A percentile compares a stretch with the other conserved stretches of the same genome.
phyloP scores from a whole-genome alignment of 2,329 filamentous ascomycete species.

The Nothophaeocryptopus gaeumannii region DNA sequence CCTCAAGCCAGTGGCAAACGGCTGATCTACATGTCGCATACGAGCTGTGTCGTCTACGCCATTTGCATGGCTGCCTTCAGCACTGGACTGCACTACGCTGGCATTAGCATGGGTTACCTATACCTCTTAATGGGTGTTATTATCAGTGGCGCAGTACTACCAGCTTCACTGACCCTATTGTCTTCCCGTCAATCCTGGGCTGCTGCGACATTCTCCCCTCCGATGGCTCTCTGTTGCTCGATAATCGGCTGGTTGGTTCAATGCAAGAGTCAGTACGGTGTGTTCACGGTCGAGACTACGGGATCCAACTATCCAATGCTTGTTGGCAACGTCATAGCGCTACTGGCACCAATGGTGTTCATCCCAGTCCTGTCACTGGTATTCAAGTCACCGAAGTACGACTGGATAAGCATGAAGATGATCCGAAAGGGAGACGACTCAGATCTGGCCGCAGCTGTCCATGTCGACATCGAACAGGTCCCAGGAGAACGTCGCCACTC shows the following conservation, averaged over 20 bases:
- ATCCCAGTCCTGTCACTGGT: constrained; percentile 71
- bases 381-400: constrained; percentile 72
- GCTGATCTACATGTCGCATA: constrained; percentile 77
- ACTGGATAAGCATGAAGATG: constrained; percentile 78
- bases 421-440: constrained; percentile 78
- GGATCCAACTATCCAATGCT: constrained; percentile 87
- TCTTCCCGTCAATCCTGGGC: constrained; percentile 78
- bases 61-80: constrained; percentile 74
- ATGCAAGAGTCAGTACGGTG: constrained; percentile 65
- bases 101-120: constrained; percentile 80
- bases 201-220: constrained; percentile 67
- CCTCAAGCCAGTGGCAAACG: constrained; percentile 70
- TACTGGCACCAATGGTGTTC: constrained; percentile 73
- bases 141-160: constrained; percentile 73
- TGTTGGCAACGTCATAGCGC: constrained; percentile 77
- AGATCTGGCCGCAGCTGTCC: constrained; percentile 62
- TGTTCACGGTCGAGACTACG: constrained; percentile 68
- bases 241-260: constrained; percentile 77
- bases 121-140: constrained; percentile 91
- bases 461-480: constrained; percentile 64
- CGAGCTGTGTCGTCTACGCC: constrained; percentile 70
- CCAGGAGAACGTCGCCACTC: constrained; percentile 48
- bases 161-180: constrained; percentile 73
- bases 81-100: constrained; percentile 61
- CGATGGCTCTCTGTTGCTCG: constrained; percentile 66